phyloP scores from a whole-genome alignment of 352 stramenopile species.

The Pythium periplocum region DNA sequence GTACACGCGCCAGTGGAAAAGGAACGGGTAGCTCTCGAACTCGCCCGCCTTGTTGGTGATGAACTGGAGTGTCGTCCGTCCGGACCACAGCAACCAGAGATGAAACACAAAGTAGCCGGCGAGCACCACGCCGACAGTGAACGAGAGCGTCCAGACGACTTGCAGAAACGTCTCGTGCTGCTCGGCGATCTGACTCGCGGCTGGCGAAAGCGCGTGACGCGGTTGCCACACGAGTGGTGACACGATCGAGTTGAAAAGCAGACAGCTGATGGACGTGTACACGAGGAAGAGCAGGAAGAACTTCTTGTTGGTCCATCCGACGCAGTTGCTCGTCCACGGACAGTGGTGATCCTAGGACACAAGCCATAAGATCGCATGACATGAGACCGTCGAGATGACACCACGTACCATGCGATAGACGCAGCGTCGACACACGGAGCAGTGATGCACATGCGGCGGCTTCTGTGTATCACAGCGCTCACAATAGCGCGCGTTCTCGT shows the following conservation, averaged over 20 bases:
- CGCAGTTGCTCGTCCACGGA: constrained; percentile 82
- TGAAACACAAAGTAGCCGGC: constrained; percentile 72
- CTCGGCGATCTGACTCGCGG: constrained; percentile 7
- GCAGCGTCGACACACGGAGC: constrained; percentile 65
- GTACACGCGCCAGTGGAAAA: constrained; percentile 53
- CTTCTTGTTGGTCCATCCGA: constrained; percentile 84
- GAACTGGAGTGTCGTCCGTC: constrained; percentile 78
- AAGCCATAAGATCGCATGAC: no score
- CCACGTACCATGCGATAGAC: constrained; percentile 64
- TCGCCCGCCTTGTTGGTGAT: constrained; percentile 47
- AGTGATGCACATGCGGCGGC: constrained; percentile 60
- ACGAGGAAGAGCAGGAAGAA: constrained; percentile 76
- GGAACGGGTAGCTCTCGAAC: constrained; percentile 34
- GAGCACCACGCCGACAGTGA: constrained; percentile 51
- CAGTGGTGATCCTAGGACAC: constrained; percentile 64
- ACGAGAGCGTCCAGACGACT: constrained; percentile 40
- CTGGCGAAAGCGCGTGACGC: not conserved
- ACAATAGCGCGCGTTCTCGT: constrained; percentile 48
- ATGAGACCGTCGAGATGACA: no score
- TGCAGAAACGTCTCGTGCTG: constrained; percentile 27
- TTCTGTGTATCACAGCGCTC: constrained; percentile 72
- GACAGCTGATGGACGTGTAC: constrained; percentile 65
- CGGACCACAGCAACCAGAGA: constrained; percentile 55
- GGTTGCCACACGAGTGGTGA: constrained; percentile 17
- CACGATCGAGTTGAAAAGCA: constrained; percentile 47